phyloP scores from a whole-genome alignment of 352 stramenopile genomes.

The Ophiocytium majus region DNA sequence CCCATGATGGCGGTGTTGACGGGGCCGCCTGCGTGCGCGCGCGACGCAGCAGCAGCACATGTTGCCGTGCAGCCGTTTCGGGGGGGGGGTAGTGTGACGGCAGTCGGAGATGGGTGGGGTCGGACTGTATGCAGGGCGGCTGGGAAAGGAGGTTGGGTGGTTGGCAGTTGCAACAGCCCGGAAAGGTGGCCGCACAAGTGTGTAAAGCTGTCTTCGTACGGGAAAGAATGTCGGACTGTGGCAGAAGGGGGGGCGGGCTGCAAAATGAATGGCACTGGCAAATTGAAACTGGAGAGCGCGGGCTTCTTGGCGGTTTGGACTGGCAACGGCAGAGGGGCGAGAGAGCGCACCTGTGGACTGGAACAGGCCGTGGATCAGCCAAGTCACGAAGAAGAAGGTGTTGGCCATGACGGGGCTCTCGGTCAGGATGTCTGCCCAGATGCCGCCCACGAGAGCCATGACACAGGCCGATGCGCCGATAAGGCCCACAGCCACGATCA shows the following conservation, averaged over 20 bases:
- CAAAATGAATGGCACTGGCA: too few species aligned
- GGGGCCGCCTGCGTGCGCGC: constrained; percentile 57
- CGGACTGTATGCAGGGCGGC: constrained; percentile 61
- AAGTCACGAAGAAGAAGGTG: constrained; percentile 64
- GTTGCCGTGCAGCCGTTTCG: too few species aligned
- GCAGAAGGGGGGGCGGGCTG: too few species aligned
- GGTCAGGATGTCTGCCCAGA: constrained; percentile 18
- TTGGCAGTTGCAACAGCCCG: too few species aligned
- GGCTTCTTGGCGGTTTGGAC: too few species aligned
- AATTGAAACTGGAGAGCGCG: too few species aligned
- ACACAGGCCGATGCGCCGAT: constrained; percentile 71
- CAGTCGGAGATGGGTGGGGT: not conserved
- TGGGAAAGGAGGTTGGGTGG: constrained; percentile 48
- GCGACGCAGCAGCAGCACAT: not conserved
- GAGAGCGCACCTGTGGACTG: constrained; percentile 72
- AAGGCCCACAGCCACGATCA: constrained; percentile 70
- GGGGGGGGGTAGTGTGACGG: not conserved
- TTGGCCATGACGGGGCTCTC: constrained; percentile 56
- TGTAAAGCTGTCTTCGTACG: too few species aligned
- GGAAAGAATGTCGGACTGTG: too few species aligned
- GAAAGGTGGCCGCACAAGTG: too few species aligned
- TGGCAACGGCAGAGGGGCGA: too few species aligned
- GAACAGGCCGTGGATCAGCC: constrained; percentile 65
- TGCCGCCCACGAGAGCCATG: constrained; percentile 62
- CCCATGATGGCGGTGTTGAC: constrained; percentile 78